Conservation (phyloP, 306 rosid species). For the Dryas octopetala region DNA sequence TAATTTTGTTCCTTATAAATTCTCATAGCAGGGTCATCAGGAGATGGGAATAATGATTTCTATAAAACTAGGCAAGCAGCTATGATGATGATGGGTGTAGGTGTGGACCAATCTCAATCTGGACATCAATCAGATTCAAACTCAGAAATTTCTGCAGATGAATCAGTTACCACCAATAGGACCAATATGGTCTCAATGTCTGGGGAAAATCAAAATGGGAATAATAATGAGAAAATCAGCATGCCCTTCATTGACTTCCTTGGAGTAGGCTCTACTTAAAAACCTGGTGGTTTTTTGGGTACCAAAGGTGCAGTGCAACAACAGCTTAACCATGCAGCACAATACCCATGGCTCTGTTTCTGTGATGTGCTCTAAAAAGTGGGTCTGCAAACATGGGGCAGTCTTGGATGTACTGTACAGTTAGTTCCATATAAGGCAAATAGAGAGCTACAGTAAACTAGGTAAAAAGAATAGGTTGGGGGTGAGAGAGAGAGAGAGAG, state of each 20-base stretch:
- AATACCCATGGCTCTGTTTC: background rate
- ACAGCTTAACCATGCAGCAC: background rate
- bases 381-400: constrained; percentile 20
- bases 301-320: constrained; percentile 6
- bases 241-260: constrained; percentile 84
- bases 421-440: constrained; percentile 44
- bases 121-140: constrained; percentile 62
- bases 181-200: constrained; percentile 41
- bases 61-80: constrained; percentile 8
- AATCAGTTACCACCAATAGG: constrained; percentile 60
- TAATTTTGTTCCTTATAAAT: background rate
- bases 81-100: background rate
- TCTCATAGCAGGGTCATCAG: constrained; percentile 35
- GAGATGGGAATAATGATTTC: constrained; percentile 20
- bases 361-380: background rate
- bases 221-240: constrained; percentile 23
- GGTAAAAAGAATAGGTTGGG: background rate
- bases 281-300: background rate
- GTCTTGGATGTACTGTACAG: constrained; percentile 56
- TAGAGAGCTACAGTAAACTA: constrained; percentile 18
- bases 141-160: constrained; percentile 72
- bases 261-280: constrained; percentile 69
- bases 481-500: background rate
- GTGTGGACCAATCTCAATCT: constrained; percentile 47
- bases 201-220: constrained; percentile 36